Conservation (phyloP, 2,329 filamentous ascomycete genomes). For the Curvularia spicifera region DNA sequence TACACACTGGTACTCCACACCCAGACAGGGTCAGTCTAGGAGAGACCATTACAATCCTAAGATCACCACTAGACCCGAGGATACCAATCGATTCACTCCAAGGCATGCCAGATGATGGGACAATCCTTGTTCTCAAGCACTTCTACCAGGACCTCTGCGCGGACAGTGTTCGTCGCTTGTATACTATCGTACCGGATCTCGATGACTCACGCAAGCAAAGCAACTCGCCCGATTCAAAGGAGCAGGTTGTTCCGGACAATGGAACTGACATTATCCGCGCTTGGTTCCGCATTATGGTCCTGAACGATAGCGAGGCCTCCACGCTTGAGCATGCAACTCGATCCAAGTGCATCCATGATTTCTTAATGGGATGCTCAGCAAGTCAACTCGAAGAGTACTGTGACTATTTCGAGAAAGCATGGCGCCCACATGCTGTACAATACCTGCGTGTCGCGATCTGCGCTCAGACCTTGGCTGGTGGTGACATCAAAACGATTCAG, state of each 20-base stretch:
- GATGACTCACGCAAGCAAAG: constrained; percentile 14
- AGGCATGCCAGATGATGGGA: constrained; percentile 34
- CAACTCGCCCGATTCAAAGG: constrained; percentile 10
- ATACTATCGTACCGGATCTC: constrained; percentile 36
- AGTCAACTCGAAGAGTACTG: constrained; percentile 39
- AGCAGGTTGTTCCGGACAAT: constrained; percentile 15
- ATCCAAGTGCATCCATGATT: constrained; percentile 32
- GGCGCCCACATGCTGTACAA: constrained; percentile 37
- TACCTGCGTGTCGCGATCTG: constrained; percentile 40
- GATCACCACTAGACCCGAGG: constrained; percentile 30
- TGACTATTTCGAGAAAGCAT: constrained; percentile 42
- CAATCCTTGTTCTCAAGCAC: constrained; percentile 36
- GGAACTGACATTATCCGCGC: constrained; percentile 35
- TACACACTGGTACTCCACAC: neutral
- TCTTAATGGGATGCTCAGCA: constrained; percentile 31
- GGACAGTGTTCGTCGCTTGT: constrained; percentile 30
- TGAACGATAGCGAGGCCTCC: constrained; percentile 38
- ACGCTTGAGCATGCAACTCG: constrained; percentile 32
- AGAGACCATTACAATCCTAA: constrained; percentile 29
- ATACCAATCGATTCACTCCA: constrained; percentile 31
- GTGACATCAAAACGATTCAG: constrained; percentile 32
- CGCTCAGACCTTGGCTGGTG: constrained; percentile 34
- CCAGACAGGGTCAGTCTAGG: neutral
- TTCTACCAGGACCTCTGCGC: constrained; percentile 36
- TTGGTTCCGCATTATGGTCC: constrained; percentile 42